Conservation (phyloP, 352 stramenopile genomes). For the Pythium rishiriense region DNA sequence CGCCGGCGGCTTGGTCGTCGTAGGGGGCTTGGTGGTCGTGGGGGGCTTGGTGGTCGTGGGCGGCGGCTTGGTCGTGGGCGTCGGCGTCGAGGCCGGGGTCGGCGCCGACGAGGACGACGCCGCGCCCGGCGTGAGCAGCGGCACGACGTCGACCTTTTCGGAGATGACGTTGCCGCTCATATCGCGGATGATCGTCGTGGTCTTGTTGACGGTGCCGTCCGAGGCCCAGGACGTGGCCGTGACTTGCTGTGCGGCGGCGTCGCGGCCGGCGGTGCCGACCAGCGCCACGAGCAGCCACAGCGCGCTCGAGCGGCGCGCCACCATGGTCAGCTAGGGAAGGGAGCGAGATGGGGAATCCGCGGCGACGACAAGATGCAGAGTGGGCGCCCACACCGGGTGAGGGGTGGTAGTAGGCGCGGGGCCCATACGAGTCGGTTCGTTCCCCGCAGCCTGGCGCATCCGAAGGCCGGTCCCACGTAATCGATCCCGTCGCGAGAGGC, state of each 20-base stretch:
- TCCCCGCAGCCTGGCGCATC: not conserved
- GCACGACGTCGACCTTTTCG: not conserved
- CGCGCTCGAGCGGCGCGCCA: conserved; percentile 2
- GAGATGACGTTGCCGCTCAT: conserved; percentile 1
- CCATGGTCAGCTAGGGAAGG: not conserved
- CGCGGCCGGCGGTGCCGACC: not conserved
- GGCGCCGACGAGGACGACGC: not conserved
- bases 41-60: not conserved
- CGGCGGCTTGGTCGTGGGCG: not conserved
- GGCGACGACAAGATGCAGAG: not conserved
- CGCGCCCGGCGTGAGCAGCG: not conserved
- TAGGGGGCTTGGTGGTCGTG: not conserved
- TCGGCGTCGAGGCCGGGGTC: not conserved
- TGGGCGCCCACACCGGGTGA: not conserved
- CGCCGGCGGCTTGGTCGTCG: not conserved
- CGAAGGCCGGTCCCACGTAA: not conserved
- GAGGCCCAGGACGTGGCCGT: conserved; percentile 10
- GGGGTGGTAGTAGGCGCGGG: not conserved
- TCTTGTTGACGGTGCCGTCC: conserved; percentile 5
- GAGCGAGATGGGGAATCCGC: not conserved
- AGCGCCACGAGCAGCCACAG: not conserved
- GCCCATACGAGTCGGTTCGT: not conserved
- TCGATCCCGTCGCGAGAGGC: not conserved
- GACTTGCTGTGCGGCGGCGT: not conserved
- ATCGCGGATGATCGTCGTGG: conserved; percentile 5